Evolutionary conservation across 306 rosid species (phyloP).

Genomic region (Pterocarpus macrocarpus): DNA sequence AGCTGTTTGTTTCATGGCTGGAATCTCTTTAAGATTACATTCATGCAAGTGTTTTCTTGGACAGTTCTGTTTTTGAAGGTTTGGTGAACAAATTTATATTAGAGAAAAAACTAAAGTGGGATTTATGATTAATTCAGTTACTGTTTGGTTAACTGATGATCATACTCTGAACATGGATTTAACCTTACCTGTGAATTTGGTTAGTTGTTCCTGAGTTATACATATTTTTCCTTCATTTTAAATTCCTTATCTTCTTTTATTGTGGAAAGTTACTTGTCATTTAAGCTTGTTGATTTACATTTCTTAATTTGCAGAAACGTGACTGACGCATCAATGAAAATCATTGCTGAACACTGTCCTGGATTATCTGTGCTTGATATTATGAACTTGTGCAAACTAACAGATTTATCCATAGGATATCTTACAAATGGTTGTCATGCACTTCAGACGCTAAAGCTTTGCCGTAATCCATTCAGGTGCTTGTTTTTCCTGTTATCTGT

Average conservation of each 20-base stretch:
- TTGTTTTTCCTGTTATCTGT: constrained; percentile 13
- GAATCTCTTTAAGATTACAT: constrained; percentile 34
- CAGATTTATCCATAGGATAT: constrained; percentile 71
- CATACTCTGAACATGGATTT: constrained; percentile 24
- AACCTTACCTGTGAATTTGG: constrained; percentile 12
- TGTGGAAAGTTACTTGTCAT: constrained; percentile 9
- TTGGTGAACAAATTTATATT: constrained; percentile 2
- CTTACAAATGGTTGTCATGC: constrained; percentile 81
- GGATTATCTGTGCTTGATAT: constrained; percentile 69
- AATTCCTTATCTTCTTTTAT: constrained; percentile 36
- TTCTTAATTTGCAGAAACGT: constrained; percentile 68
- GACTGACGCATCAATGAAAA: constrained; percentile 80
- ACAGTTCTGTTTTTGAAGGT: not conserved
- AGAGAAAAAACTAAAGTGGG: not conserved
- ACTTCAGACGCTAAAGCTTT: constrained; percentile 72
- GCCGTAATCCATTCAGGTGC: constrained; percentile 85
- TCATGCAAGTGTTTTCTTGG: constrained; percentile 5
- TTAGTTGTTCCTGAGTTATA: not conserved
- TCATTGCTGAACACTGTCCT: constrained; percentile 74
- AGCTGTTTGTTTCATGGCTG: constrained; percentile 7
- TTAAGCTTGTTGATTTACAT: constrained; percentile 41
- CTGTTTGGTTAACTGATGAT: not conserved
- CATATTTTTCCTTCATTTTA: not conserved
- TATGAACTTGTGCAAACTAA: constrained; percentile 64
- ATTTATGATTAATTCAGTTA: constrained; percentile 1